A percentile compares a stretch with the other conserved stretches of the same genome.
phyloP scores from a whole-genome alignment of 2,329 filamentous ascomycete species.

The Tolypocladium paradoxum region DNA sequence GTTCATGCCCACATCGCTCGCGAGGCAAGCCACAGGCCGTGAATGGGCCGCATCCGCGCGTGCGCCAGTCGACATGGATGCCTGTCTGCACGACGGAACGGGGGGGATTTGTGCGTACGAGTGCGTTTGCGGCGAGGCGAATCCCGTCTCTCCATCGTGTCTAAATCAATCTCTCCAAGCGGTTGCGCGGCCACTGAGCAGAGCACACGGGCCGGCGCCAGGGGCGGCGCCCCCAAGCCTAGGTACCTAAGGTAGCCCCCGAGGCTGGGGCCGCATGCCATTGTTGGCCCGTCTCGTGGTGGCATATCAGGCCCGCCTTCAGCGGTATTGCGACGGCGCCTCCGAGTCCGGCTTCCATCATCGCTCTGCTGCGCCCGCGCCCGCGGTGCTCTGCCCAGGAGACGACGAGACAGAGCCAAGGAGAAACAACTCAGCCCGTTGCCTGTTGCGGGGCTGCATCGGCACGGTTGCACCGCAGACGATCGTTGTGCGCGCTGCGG shows the following conservation, averaged over 20 bases:
- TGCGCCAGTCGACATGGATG: not conserved
- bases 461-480: constrained; percentile 8
- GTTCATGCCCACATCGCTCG: not conserved
- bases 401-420: not conserved
- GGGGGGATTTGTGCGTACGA: not conserved
- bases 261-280: not conserved
- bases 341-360: not conserved
- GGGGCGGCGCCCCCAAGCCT: not conserved
- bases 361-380: not conserved
- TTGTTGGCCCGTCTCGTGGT: not conserved
- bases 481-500: constrained; percentile 2
- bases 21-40: not conserved
- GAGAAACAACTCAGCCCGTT: constrained; percentile 1
- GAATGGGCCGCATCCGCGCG: constrained; percentile 3
- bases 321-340: not conserved
- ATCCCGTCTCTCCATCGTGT: not conserved
- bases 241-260: too few relatives aligned
- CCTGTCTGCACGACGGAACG: not conserved
- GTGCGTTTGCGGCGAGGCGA: not conserved
- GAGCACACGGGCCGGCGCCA: not conserved
- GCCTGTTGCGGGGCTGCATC: constrained; percentile 7
- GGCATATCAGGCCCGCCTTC: not conserved
- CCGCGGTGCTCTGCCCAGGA: not conserved
- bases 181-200: not conserved
- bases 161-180: not conserved